These are phyloP conservation scores for Zymoseptoria brevis DNA, from an alignment of 2,329 filamentous ascomycete genomes.

Conservation along the genomic window DNA sequence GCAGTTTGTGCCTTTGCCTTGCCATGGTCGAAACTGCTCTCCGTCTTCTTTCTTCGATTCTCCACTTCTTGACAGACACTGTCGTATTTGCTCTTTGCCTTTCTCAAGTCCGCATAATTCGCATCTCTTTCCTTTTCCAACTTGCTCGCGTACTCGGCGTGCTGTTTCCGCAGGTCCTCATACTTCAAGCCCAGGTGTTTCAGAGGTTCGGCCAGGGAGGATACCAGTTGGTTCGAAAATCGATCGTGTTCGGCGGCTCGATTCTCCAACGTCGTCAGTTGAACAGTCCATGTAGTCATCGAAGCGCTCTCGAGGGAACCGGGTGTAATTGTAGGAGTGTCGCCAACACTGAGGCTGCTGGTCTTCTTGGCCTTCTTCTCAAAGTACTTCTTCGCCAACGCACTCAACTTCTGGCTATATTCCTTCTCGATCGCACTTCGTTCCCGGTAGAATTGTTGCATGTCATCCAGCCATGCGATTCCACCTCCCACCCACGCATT, in stretches of 20 bases:
- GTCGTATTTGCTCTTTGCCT: conserved; percentile 90
- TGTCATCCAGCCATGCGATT: conserved; percentile 91
- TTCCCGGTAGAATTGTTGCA: conserved; percentile 96
- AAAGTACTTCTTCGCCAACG: conserved; percentile 89
- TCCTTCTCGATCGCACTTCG: conserved; percentile 92
- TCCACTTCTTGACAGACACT: conserved; percentile 89
- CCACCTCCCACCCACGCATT: conserved; percentile 84
- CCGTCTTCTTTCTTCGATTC: conserved; percentile 86
- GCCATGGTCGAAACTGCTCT: conserved; percentile 76
- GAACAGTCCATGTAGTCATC: conserved; percentile 92
- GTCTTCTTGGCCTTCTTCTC: conserved; percentile 93
- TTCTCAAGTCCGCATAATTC: conserved; percentile 77
- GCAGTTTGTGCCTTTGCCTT: conserved; percentile 84
- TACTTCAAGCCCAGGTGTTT: conserved; percentile 66
- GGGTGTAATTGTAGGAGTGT: conserved; percentile 85
- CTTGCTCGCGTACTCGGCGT: conserved; percentile 80
- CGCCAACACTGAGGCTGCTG: conserved; percentile 81
- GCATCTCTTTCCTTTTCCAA: conserved; percentile 82
- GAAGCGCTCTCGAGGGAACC: conserved; percentile 95
- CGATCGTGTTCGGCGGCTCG: conserved; percentile 83
- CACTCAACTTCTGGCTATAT: conserved; percentile 80
- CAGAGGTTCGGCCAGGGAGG: conserved; percentile 77
- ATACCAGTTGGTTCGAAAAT: conserved; percentile 69
- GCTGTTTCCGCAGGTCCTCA: conserved; percentile 86
- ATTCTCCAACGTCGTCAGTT: conserved; percentile 81